Evolutionary conservation across 129 eudicot genomes (phyloP), one percentile per base, ranked within the genome.

Genomic region (Dittrichia graveolens): DNA sequence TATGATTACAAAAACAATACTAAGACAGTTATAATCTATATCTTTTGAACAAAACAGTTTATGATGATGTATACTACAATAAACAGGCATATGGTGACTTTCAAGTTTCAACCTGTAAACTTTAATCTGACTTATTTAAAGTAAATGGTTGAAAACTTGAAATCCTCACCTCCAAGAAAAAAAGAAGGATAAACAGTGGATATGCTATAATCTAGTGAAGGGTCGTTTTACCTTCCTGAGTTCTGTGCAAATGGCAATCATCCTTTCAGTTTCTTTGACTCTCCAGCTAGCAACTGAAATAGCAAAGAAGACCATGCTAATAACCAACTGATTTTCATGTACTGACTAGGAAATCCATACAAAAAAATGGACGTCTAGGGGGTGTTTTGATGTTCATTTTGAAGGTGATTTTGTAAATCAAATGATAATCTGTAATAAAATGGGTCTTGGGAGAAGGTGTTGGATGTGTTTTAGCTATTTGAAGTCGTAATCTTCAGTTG

Each of bases 231-330:
- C 96, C 97, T 90, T 94, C 81, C 96, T 77, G 37, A 94, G 97
- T 83, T 94, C 97, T 72, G 97, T 88, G 88, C 99, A 94, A 79
- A 94, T 94, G 76, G 99, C 99, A 72, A 94, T 90, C 99, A 94
- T 94, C 55, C 99, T 82, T 82, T 90, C 99, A 12, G 99, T 90
- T 83, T 94, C 97, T 87, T 94, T 94, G 56, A 94, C 99, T 79
- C 97, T 90, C 97, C 99, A 94, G 83, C 99, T 94, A 75, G 99
- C 97, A 76, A 94, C 99, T 90, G 88, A 13, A 31, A 54, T 9
- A 53, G 31, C n/a, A 65, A 65, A 75, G 19, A 34, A 6, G 10
- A 71, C 35, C 31, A 55, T 19, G 42, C 37, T 72, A 37, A 72
- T 39, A 53, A 42, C 47, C 13, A 37, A 14, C 37, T 1, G 12